Percentiles rank a stretch among this genome's conserved stretches.
Conservation (phyloP, 2,329 filamentous ascomycete genomes). For the Hypoxylon sp. region DNA sequence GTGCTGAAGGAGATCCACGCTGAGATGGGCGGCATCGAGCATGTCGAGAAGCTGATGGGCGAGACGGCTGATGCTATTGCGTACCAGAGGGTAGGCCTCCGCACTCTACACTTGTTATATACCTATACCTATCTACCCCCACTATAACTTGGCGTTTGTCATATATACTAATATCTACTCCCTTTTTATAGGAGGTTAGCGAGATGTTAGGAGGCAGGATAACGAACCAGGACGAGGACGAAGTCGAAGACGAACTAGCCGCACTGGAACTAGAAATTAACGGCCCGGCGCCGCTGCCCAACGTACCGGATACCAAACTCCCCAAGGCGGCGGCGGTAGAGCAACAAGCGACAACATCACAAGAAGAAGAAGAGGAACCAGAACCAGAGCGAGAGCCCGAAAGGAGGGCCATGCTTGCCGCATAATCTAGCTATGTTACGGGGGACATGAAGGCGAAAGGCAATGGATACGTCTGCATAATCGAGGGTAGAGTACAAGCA, state of each 20-base stretch:
- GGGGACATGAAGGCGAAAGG: neutral
- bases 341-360: slow-evolving; percentile 5
- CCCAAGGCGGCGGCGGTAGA: slow-evolving; percentile 47
- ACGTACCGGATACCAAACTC: slow-evolving; percentile 53
- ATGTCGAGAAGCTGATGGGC: slow-evolving; percentile 94
- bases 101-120: neutral
- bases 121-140: neutral
- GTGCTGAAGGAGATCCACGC: slow-evolving; percentile 92
- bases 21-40: slow-evolving; percentile 95
- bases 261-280: slow-evolving; percentile 76
- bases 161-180: slow-evolving; percentile 1
- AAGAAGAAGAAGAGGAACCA: slow-evolving; percentile 34
- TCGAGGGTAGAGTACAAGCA: neutral
- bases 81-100: slow-evolving; percentile 80
- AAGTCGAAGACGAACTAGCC: slow-evolving; percentile 95
- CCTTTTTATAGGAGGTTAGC: slow-evolving; percentile 83
- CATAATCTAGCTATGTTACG: slow-evolving; percentile 30
- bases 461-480: neutral
- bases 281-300: slow-evolving; percentile 50
- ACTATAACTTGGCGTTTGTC: too few species aligned
- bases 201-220: slow-evolving; percentile 90
- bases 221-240: slow-evolving; percentile 95
- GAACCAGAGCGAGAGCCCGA: slow-evolving; percentile 49
- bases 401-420: slow-evolving; percentile 59
- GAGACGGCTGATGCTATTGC: slow-evolving; percentile 91